Base-by-base conservation (phyloP, 169 alveolate genomes). In the Plasmodium malariae region DNA sequence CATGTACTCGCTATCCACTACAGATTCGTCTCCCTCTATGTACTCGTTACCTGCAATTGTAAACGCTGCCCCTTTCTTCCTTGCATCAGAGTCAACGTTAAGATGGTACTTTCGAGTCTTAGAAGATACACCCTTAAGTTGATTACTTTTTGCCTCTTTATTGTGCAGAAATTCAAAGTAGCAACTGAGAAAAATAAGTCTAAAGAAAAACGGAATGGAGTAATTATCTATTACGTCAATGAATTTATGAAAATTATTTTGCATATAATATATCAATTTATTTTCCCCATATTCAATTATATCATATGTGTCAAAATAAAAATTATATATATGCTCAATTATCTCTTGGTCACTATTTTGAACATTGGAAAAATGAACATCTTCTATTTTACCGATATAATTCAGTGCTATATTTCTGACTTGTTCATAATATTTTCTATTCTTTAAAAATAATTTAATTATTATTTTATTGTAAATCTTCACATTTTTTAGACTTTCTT, bases 231-330 rank as follows among this genome's bases (percentile, higher is more conserved):
- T 80, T 26, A 80, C 72, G 54, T 80, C 90, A 26, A 80, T 80
- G 67, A 80, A 80, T 40, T 80, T 80, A 48, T 80, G 90, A 70
- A 67, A 80, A 57, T 32, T 65, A 65, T 67, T 80, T 57, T 80
- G 90, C 70, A 80, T 67, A 45, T 80, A 80, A 67, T 80, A 80
- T 36, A 80, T 80, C 30, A 80, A 80, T 67, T 67, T 67, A 59
- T 80, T 80, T 36, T 80, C 83, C 9, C 90, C 90, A 80, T 80
- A 59, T 59, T 67, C 85, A 67, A 80, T 80, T 28, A 72, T 83
- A 40, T 80, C 90, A 70, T 80, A 68, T 43, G 72, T 36, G 43
- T 80, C 90, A 80, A 80, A 80, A 65, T 67, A 67, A 51, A 80
- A 67, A 67, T 65, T 80, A 45, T 80, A 49, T 80, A 80, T 80